Base-by-base conservation (phyloP, 306 rosid species). In the Hippophae tibetana region DNA sequence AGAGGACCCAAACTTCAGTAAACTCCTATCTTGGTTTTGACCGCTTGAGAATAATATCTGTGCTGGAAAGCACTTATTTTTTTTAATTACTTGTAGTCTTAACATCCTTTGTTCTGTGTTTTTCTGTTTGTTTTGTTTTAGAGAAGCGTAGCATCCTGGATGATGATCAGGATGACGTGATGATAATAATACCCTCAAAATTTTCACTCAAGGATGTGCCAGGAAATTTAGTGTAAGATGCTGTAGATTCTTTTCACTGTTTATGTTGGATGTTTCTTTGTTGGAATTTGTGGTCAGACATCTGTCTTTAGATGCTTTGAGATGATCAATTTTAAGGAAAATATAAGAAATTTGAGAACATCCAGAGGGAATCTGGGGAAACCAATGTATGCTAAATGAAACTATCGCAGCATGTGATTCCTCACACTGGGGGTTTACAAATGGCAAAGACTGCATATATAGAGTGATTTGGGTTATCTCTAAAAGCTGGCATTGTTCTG, bases 141-240 rank as follows among this genome's bases (percentile, higher is more conserved):
- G 98, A 71, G 50, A 80, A 82, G 77, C 79, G 69, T 25, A 79
- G 79, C 56, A 72, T 74, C 41, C 67, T 85, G 72, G 84, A 79
- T 63, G 72, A 76, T 61, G 95, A 83, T 72, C 85, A 79, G 63
- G 95, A 81, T 65, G 87, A 87, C 69, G 76, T 77, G 48, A 90
- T 90, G 98, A 78, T 87, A 57, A 54, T 90, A 50, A 63, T 87
- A 73, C 98, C 98, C 40, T 86, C 84, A 23, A 51, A 83, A 59
- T 90, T 87, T 70, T 62, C 95, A 23, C 84, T 74, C 27, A 90
- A 90, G 77, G 95, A 90, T 60, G 52, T 83, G 47, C 98, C 96
- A 0, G 95, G 85, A 73, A 78, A 73, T 80, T 63, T 90, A 75
- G 95, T 80, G 98, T 90, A 76, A 71, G 92, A 64, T 60, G 61